Conservation (phyloP, 78 protist genomes). For the Guillardia theta region DNA sequence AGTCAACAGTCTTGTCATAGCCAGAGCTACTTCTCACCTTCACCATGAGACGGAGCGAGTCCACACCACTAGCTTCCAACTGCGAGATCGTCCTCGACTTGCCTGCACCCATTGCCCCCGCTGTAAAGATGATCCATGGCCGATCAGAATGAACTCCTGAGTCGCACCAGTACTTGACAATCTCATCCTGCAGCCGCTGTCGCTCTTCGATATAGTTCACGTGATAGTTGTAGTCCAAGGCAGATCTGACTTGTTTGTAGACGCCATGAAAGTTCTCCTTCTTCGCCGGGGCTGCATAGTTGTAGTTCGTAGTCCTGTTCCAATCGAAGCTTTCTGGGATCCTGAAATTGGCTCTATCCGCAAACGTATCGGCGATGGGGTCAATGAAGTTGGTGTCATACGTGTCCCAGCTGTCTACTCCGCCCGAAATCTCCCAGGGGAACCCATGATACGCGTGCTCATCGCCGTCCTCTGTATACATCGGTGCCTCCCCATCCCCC, state of each 20-base stretch:
- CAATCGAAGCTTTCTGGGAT: neutral
- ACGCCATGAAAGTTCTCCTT: neutral
- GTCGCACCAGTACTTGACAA: neutral
- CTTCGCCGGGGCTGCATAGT: neutral
- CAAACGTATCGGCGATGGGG: neutral
- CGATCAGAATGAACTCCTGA: neutral
- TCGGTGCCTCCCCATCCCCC: neutral
- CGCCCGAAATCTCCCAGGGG: neutral
- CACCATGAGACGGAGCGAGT: neutral
- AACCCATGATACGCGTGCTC: neutral
- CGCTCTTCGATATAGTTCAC: neutral
- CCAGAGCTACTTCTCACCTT: too few relatives aligned
- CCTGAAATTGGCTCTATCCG: neutral
- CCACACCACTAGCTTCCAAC: too few relatives aligned
- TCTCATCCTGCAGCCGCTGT: constrained; percentile 37
- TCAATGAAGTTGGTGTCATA: neutral
- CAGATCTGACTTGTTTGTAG: neutral
- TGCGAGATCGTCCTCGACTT: neutral
- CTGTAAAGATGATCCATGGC: constrained; percentile 21
- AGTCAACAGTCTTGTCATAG: too few relatives aligned
- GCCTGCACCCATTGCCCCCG: constrained; percentile 34
- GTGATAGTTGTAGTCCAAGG: neutral
- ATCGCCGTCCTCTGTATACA: neutral
- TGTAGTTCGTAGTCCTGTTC: constrained; percentile 17
- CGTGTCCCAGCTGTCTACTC: constrained; percentile 5